Conservation (phyloP, 179 eudicot genomes). For the Corrigiola litoralis region DNA sequence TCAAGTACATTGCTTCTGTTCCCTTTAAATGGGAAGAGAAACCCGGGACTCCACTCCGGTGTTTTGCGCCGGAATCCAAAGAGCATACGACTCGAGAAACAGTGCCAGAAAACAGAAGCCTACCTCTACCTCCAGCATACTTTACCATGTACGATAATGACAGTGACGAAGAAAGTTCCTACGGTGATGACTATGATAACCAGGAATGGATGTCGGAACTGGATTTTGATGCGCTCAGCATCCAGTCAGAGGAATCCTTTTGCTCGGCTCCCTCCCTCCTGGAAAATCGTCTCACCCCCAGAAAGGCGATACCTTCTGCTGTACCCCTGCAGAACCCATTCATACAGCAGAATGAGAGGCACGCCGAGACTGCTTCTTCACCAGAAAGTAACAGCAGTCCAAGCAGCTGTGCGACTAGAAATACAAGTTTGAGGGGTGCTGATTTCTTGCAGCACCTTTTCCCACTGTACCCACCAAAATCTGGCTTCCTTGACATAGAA, state of each 20-base stretch:
- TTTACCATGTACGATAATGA: slow-evolving; percentile 17
- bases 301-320: slow-evolving; percentile 22
- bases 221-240: slow-evolving; percentile 31
- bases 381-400: slow-evolving; percentile 45
- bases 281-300: slow-evolving; percentile 20
- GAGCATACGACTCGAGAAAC: slow-evolving; percentile 16
- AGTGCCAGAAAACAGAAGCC: slow-evolving; percentile 15
- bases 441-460: slow-evolving; percentile 70
- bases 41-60: slow-evolving; percentile 77
- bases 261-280: slow-evolving; percentile 28
- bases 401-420: slow-evolving; percentile 48
- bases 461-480: slow-evolving; percentile 50
- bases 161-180: slow-evolving; percentile 26
- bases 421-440: slow-evolving; percentile 49
- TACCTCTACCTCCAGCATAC: slow-evolving; percentile 37
- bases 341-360: slow-evolving; percentile 13
- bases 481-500: slow-evolving; percentile 29
- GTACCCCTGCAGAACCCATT: slow-evolving; percentile 27
- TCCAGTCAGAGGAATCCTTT: slow-evolving; percentile 34
- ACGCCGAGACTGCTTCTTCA: slow-evolving; percentile 37
- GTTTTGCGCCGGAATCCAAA: slow-evolving; percentile 27
- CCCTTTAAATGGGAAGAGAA: slow-evolving; percentile 93
- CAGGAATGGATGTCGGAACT: slow-evolving; percentile 36
- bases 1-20: slow-evolving; percentile 51
- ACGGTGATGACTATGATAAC: slow-evolving; percentile 27